Evolutionary conservation across 805 yeast genomes (phyloP).

Genomic region (Priceomyces medius): DNA sequence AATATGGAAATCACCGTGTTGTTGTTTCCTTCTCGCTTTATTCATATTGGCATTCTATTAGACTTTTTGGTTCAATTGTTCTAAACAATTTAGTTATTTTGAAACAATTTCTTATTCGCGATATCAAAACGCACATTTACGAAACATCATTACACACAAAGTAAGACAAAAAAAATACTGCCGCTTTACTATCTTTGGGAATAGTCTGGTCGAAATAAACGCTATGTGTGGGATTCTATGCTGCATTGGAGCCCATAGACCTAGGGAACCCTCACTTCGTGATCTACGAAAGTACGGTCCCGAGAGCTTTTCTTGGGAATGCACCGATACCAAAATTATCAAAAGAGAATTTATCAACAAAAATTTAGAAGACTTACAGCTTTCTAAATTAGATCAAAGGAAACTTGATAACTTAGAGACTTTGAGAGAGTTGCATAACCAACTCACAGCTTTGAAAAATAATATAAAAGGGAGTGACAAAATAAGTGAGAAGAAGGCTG

Average conservation of each 20-base stretch:
- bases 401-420: slow-evolving; percentile 27
- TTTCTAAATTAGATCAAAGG: slow-evolving; percentile 18
- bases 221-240: slow-evolving; percentile 61
- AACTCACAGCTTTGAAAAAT: slow-evolving; percentile 25
- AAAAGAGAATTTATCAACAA: slow-evolving; percentile 7
- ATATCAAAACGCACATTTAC: slow-evolving; percentile 4
- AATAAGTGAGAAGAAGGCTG: slow-evolving; percentile 8
- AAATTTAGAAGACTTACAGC: slow-evolving; percentile 9
- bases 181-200: too few species aligned
- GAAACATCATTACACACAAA: slow-evolving; percentile 4
- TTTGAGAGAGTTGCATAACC: slow-evolving; percentile 26
- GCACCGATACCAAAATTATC: slow-evolving; percentile 10
- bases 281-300: neutral
- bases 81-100: slow-evolving; percentile 2
- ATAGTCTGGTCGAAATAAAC: neutral
- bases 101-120: slow-evolving; percentile 6
- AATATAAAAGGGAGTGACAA: slow-evolving; percentile 22
- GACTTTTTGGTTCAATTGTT: neutral
- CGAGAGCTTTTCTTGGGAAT: slow-evolving; percentile 11
- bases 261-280: neutral
- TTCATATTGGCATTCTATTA: slow-evolving; percentile 10
- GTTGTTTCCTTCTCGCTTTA: slow-evolving; percentile 4
- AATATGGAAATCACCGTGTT: slow-evolving; percentile 9
- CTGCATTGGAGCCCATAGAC: slow-evolving; percentile 17
- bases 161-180: neutral